Base-by-base conservation (phyloP, 2,329 filamentous ascomycete species). In the Penicillium sp. region DNA sequence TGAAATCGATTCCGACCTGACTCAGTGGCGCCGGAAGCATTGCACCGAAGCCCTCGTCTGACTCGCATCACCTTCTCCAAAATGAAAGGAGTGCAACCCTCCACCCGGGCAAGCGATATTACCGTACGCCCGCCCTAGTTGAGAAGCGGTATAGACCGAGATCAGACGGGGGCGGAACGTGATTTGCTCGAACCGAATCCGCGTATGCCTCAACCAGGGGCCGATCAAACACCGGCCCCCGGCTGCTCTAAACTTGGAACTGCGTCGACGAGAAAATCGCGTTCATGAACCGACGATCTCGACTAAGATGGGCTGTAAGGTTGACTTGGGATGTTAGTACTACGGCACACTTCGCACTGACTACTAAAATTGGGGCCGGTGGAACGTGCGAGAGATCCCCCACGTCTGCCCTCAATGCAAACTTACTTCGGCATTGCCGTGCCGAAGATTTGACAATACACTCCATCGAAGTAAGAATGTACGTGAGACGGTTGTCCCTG, bases 91-190 rank as follows among this genome's bases (percentile, higher is more conserved):
- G 9, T 20, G 6, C n/a, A 36, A 5, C 22, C 41, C 6, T 16
- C 30, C 39, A 43, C 39, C 45, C 46, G 30, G 35, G 42, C 40
- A 47, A 50, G 33, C 14, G 33, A 48, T 20, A 48, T 48, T 48
- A 43, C 46, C 39, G 35, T 44, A 50, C 22, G 41, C 14, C 31
- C 39, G 36, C 24, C 20, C 11, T 38, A 35, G 48, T 36, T 5
- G 13, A 16, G 41, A 39, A 36, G 35, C 8, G 27, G 41, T 22
- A 30, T 45, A 40, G 48, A 31, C 27, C 33, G 35, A 16, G 48
- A 50, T 50, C 42, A 45, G 18, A 38, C 16, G 6, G 27, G 41
- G 40, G 40, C 28, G 30, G 39, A 35, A 13, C 22, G 30, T 30
- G 13, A 22, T 49, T 24, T 36, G 28, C 27, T 22, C 30, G 30